Evolutionary conservation across 139 green algal genomes (phyloP).

Genomic region (Marvania coccoides): DNA sequence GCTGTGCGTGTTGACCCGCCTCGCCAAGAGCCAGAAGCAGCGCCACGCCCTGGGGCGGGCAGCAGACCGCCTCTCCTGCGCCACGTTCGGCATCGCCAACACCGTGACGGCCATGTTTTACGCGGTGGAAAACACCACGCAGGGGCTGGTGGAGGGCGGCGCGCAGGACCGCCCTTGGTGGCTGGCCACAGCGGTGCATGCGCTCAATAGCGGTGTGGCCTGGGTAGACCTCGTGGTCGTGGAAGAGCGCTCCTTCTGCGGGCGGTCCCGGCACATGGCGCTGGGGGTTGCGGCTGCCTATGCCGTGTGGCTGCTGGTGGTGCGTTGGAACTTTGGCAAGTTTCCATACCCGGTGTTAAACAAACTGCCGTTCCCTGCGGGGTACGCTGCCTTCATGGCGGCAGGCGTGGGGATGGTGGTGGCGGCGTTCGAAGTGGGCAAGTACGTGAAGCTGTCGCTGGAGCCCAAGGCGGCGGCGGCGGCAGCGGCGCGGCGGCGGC

Average conservation of each 20-base stretch:
- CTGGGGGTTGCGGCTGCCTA: conserved; percentile 25
- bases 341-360: conserved; percentile 68
- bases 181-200: conserved; percentile 52
- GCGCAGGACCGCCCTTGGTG: conserved; percentile 40
- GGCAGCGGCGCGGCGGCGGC: neutral
- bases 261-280: conserved; percentile 20
- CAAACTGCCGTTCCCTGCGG: conserved; percentile 34
- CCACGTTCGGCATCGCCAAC: conserved; percentile 57
- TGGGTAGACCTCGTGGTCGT: conserved; percentile 51
- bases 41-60: conserved; percentile 10
- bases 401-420: conserved; percentile 12
- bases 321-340: conserved; percentile 27
- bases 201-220: conserved; percentile 41
- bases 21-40: conserved; percentile 20
- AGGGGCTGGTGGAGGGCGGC: conserved; percentile 47
- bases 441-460: conserved; percentile 2
- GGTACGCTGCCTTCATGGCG: conserved; percentile 17
- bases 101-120: conserved; percentile 64
- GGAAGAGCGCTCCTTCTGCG: conserved; percentile 29
- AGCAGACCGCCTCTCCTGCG: conserved; percentile 52
- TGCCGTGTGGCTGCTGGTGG: conserved; percentile 26
- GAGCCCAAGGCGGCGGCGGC: neutral
- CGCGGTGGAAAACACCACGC: conserved; percentile 44
- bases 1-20: conserved; percentile 23
- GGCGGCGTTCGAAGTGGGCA: conserved; percentile 31